A percentile compares a stretch with the other conserved stretches of the same genome.
Evolutionary conservation across 2,329 filamentous ascomycete genomes (phyloP).

Genomic region (Phaeosphaeriaceae sp.): DNA sequence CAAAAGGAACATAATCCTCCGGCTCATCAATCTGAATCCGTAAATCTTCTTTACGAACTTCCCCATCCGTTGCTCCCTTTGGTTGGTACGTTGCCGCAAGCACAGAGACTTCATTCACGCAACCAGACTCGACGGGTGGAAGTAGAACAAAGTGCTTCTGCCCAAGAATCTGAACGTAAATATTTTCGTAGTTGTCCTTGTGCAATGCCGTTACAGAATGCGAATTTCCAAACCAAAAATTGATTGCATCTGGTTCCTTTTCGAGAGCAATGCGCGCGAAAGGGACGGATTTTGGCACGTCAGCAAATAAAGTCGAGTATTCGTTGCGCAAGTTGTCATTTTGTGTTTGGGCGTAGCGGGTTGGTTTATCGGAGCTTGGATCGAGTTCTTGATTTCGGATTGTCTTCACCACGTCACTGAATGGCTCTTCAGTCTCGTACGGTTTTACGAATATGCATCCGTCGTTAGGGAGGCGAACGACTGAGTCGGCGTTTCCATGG

Average conservation of each 20-base stretch:
- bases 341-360: constrained; percentile 76
- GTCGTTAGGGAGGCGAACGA: constrained; percentile 68
- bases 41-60: constrained; percentile 22
- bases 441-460: constrained; percentile 70
- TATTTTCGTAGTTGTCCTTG: constrained; percentile 85
- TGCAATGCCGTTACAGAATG: constrained; percentile 74
- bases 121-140: constrained; percentile 72
- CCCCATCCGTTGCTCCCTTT: constrained; percentile 12
- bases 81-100: constrained; percentile 63
- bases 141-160: constrained; percentile 77
- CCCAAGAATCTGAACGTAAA: constrained; percentile 78
- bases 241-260: constrained; percentile 73
- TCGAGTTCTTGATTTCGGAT: constrained; percentile 63
- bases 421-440: constrained; percentile 68
- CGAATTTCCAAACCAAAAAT: constrained; percentile 80
- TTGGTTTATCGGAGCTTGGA: constrained; percentile 7
- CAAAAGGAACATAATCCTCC: constrained; percentile 65
- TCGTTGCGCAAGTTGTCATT: constrained; percentile 82
- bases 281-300: constrained; percentile 69
- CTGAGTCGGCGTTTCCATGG: constrained; percentile 64
- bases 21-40: constrained; percentile 43
- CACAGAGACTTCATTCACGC: constrained; percentile 69
- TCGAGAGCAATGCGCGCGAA: constrained; percentile 76
- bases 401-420: constrained; percentile 67
- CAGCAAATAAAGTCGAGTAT: constrained; percentile 67